Base-by-base conservation (phyloP, 108 stramenopile genomes). In the Cyclotella kingstonii region DNA sequence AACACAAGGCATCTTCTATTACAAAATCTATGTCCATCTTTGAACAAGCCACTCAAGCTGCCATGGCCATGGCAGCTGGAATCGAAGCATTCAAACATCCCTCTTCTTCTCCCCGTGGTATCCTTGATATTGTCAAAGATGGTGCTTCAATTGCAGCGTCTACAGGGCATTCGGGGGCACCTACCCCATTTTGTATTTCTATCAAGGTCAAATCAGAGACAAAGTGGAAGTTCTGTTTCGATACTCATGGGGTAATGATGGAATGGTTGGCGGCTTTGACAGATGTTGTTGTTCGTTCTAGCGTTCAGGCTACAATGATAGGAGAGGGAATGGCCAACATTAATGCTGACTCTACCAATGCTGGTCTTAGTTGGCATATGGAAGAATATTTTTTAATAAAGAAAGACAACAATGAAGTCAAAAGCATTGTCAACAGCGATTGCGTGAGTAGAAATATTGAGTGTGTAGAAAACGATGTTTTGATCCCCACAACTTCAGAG, bases 181-280 rank as follows among this genome's bases (percentile, higher is more conserved):
- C 73, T 1, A 40, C 68, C 18, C 73, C 73, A 4, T 75, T 66
- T 36, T 64, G 68, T 47, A 27, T 75, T 26, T 59, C 56, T 0
- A 41, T 75, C n/a, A 66, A 63, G 54, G 66, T 74, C 19, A 61
- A 82, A 22, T 65, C 68, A 3, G 70, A 84, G n/a, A 89, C 85
- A 5, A 84, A 89, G 49, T 92, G 87, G 84, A 89, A 88, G 46
- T 73, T 92, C n/a, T 85, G 84, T 36, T 87, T 89, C 63, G 84
- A 83, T 49, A 73, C 73, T 4, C 87, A 86, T 34, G 43, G 52
- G 3, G 66, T 78, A 42, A 62, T 84, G 54, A 87, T 92, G 81
- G 67, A 79, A 45, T 92, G 91, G 91, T 51, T 92, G 29, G 70
- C 81, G 5, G 78, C 69, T 18, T 54, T 92, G 63, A 84, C 87